These are phyloP conservation scores for Chondrus crispus DNA, from an alignment of 23 red algal species.

Conservation along the genomic window DNA sequence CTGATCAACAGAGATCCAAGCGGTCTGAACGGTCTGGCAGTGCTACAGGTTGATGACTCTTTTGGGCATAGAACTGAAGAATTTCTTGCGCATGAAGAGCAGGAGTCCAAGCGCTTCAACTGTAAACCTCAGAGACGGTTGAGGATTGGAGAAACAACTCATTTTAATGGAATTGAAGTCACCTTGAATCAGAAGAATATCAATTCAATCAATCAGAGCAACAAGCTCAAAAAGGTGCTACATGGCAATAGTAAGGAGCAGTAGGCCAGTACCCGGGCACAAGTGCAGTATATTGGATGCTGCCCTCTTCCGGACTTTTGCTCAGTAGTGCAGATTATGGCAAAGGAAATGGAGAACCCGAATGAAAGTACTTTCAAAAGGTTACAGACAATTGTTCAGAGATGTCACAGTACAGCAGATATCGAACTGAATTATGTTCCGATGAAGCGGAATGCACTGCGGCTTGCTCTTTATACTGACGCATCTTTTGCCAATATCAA, in stretches of 20 bases:
- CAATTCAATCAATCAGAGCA: neutral
- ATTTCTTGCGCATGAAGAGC: conserved; percentile 10
- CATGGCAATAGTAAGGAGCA: neutral
- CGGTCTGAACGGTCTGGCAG: neutral
- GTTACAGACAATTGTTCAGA: neutral
- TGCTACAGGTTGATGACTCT: conserved; percentile 6
- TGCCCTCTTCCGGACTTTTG: neutral
- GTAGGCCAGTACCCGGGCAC: neutral
- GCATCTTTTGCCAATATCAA: neutral
- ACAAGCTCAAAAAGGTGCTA: neutral
- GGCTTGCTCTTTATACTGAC: neutral
- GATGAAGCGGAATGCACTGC: neutral
- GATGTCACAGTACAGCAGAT: neutral
- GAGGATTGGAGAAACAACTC: neutral
- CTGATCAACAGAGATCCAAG: neutral
- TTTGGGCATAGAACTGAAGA: conserved; percentile 1
- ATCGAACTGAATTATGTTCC: neutral
- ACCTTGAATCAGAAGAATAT: neutral
- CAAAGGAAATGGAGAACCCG: neutral
- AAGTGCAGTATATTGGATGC: neutral
- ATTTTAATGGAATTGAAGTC: neutral
- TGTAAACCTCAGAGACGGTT: neutral
- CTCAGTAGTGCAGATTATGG: neutral
- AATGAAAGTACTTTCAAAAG: neutral
- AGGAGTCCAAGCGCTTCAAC: neutral